Conservation (phyloP, 176 grass and related monocot genomes). For the Bonia amplexicaulis region DNA sequence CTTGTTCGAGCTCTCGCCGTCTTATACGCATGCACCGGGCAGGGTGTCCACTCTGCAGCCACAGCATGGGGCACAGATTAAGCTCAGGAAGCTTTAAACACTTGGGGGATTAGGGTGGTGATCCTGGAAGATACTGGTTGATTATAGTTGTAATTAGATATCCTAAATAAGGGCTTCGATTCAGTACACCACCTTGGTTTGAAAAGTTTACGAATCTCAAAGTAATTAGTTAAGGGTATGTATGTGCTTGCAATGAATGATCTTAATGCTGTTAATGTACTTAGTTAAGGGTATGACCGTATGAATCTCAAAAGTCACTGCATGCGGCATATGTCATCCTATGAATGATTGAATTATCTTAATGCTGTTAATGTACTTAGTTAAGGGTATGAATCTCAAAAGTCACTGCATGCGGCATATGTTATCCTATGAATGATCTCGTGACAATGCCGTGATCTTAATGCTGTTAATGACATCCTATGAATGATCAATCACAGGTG, state of each 20-base stretch:
- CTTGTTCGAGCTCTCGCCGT: slow-evolving; percentile 59
- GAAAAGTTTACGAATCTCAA: too few species aligned
- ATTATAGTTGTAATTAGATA: background rate
- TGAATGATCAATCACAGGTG: too few species aligned
- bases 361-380: too few species aligned
- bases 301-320: too few species aligned
- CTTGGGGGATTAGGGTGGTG: background rate
- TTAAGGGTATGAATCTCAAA: too few species aligned
- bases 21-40: slow-evolving; percentile 43
- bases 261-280: too few species aligned
- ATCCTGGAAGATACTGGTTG: background rate
- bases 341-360: background rate
- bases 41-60: slow-evolving; percentile 43
- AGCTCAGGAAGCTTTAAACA: slow-evolving; percentile 14
- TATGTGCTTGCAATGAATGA: background rate
- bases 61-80: slow-evolving; percentile 58
- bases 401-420: too few species aligned
- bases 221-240: background rate
- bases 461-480: too few species aligned
- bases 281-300: too few species aligned
- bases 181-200: background rate
- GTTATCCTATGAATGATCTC: background rate
- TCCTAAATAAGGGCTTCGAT: background rate
- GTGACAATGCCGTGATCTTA: too few species aligned
- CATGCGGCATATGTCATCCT: too few species aligned